Evolutionary conservation across 805 yeast species (phyloP), one percentile per base, ranked within the genome.

Genomic region (Candida tallmaniae): DNA sequence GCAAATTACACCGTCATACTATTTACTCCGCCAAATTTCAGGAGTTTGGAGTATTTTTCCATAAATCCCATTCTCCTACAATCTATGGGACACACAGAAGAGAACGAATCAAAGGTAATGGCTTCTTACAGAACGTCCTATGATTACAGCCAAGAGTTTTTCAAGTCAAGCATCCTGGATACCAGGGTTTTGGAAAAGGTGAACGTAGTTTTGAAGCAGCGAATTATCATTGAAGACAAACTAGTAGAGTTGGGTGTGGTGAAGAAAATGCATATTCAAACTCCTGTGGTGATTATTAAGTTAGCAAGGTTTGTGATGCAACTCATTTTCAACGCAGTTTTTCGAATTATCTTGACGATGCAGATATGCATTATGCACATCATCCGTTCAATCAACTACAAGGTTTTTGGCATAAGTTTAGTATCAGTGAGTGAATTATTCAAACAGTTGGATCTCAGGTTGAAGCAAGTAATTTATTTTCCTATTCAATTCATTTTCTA

Each of bases 401-500:
- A 10, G 23, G 7, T 58, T 1, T 22, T 35, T 5, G 44, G 48
- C 4, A 22, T 37, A 6, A 58, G 56, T 23, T 50, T 68, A 5
- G 60, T 64, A 17, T 66, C 65, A 12, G 29, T 65, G 0, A 80
- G 85, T 11, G 81, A 80, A 3, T 71, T 83, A 1, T 79, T 86
- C 4, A 79, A 79, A 47, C 97, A 90, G 53, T 61, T 88, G 2
- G 95, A 87, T 52, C 60, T 87, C 19, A 60, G 96, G 29, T 58
- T 84, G 10, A 80, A 78, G 41, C 96, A 89, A 46, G 54, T 86
- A 11, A 75, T 84, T 45, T 80, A 75, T 48, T 75, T 88, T 47
- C 97, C 97, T 0, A 68, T 75, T 2, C 97, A 89, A 51, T 85
- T 83, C 47, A 53, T 77, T 31, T 73, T 78, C 32, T 74, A 73